Evolutionary conservation across 2,329 filamentous ascomycete species (phyloP), one percentile per base, ranked within the genome.

Genomic region (Fusarium sp.): DNA sequence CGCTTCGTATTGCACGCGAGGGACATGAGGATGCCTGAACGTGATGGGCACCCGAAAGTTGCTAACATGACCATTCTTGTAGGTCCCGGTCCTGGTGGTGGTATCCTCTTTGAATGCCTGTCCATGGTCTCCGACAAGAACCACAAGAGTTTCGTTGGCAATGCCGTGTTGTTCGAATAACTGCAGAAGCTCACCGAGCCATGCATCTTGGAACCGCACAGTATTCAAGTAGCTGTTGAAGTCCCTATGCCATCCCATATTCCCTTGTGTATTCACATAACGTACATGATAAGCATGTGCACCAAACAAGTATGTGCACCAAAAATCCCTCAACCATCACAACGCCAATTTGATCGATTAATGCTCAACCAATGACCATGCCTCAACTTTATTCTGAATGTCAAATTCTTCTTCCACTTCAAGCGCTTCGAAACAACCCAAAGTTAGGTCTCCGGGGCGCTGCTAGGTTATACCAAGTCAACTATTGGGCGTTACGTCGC

Each of bases 71-170:
- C 77, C 75, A 47, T 74, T 74, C 47, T 81, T 79, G 23, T 81
- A 80, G 18, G 81, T 81, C 1, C 80, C 72, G 7, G 79, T 73
- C 43, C 76, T 67, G 33, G 75, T 73, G 15, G 62, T 68, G 21
- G 28, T 43, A 32, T 81, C 79, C 38, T 82, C 79, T 9, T 78
- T 75, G 47, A 81, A 80, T 1, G 80, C 79, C 23, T 80, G 71
- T 13, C 80, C 80, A 35, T 82, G 80, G 58, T 82, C 80, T 25
- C 80, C 80, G 12, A 79, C 77, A 40, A 81, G 73, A 30, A 82
- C 75, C 12, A 81, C 67, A 6, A 82, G 74, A 3, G 80, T 82
- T 53, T 81, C 79, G 33, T 81, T 72, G 18, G 80, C 75, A 15
- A 81, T 80, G 16, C 74, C 77, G 30, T 78, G 59, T 23, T 79